A percentile compares a stretch with the other conserved stretches of the same genome.
Conservation (phyloP, 345 rosid species). For the Linum lewisii region DNA sequence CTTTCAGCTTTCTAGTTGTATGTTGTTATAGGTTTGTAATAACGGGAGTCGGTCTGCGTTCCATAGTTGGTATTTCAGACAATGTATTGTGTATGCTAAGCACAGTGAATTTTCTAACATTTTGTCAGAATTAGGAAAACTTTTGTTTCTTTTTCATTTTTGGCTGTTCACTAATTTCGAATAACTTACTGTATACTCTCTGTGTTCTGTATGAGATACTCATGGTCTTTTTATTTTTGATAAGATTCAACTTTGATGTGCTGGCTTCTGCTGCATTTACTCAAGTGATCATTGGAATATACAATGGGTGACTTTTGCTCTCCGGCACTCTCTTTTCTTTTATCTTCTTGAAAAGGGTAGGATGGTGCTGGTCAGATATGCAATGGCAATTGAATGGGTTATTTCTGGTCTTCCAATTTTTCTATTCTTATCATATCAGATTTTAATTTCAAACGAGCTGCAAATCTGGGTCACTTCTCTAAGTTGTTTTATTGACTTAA, state of each 20-base stretch:
- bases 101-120: background rate
- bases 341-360: too few species aligned
- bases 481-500: too few species aligned
- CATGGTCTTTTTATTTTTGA: background rate
- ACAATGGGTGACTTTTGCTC: too few species aligned
- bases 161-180: background rate
- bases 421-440: too few species aligned
- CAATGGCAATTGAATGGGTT: too few species aligned
- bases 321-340: too few species aligned
- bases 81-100: slow-evolving; percentile 9
- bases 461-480: too few species aligned
- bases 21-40: background rate
- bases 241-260: background rate
- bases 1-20: slow-evolving; percentile 13
- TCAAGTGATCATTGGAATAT: background rate
- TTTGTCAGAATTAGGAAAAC: too few species aligned
- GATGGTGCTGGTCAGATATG: too few species aligned
- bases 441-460: too few species aligned
- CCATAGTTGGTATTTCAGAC: slow-evolving; percentile 4
- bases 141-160: background rate
- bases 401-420: too few species aligned
- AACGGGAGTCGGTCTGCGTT: slow-evolving; percentile 10
- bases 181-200: background rate
- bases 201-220: background rate
- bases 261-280: background rate